phyloP scores from a whole-genome alignment of 495 filamentous ascomycete genomes.

The Trichoderma erinaceum region DNA sequence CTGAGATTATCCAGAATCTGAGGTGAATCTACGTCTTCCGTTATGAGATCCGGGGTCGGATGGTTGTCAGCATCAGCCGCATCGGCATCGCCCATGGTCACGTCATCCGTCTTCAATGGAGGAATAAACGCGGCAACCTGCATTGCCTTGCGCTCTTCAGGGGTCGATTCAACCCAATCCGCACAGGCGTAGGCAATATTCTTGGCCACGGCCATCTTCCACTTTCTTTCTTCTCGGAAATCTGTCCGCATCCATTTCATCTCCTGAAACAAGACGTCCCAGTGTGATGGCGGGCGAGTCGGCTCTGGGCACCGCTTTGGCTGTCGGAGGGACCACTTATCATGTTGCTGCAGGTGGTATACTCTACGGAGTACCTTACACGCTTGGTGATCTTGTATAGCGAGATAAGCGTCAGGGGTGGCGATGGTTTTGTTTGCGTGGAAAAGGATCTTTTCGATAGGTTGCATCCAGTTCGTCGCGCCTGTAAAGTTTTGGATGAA shows the following conservation, averaged over 20 bases:
- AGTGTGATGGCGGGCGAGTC: constrained; percentile 62
- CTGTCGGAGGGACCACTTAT: constrained; percentile 87
- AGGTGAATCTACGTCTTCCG: constrained; percentile 46
- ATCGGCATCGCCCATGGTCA: constrained; percentile 22
- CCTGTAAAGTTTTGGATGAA: constrained; percentile 66
- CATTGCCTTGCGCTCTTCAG: constrained; percentile 55
- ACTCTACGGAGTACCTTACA: constrained; percentile 76
- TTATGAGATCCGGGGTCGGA: constrained; percentile 65
- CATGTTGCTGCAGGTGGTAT: constrained; percentile 79
- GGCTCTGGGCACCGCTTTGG: constrained; percentile 75
- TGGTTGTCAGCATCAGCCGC: constrained; percentile 34
- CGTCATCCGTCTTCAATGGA: constrained; percentile 25
- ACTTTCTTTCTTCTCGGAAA: constrained; percentile 88
- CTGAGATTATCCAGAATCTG: constrained; percentile 42
- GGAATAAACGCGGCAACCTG: constrained; percentile 55
- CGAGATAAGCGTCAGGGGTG: constrained; percentile 67
- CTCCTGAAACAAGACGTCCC: constrained; percentile 80
- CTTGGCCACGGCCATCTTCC: constrained; percentile 77
- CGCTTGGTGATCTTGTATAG: constrained; percentile 75
- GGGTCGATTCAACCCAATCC: constrained; percentile 61
- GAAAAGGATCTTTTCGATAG: constrained; percentile 61
- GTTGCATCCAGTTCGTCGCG: constrained; percentile 51
- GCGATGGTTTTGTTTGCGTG: constrained; percentile 77
- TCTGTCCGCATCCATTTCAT: constrained; percentile 97
- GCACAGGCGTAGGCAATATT: constrained; percentile 74